These are phyloP conservation scores for Leccinum subgranulosum DNA, from an alignment of 768 basidiomycete genomes.

Conservation along the genomic window DNA sequence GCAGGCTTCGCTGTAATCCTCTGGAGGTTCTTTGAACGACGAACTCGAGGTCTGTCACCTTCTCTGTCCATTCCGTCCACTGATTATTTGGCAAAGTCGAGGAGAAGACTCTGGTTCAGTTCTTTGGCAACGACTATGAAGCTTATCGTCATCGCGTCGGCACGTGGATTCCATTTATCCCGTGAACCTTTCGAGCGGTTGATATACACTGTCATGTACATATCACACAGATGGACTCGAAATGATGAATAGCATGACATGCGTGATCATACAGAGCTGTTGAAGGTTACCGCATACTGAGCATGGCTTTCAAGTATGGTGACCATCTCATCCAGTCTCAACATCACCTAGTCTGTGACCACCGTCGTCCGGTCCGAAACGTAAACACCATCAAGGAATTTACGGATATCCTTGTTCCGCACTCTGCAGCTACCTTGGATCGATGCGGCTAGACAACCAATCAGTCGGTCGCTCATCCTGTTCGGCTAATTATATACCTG, in stretches of 20 bases:
- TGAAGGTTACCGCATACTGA: conserved; percentile 20
- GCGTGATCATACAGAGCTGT: conserved; percentile 27
- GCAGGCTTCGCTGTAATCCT: conserved; percentile 62
- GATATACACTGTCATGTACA: neutral
- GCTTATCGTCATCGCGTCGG: conserved; percentile 73
- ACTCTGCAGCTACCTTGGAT: conserved; percentile 97
- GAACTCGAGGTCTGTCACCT: conserved; percentile 68
- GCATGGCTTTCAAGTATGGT: conserved; percentile 16
- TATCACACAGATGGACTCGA: neutral
- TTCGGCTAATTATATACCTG: conserved; percentile 47
- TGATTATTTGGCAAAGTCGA: conserved; percentile 53
- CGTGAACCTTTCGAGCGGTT: conserved; percentile 33
- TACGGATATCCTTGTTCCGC: conserved; percentile 99
- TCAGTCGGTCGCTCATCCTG: conserved; percentile 1
- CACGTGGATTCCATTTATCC: conserved; percentile 87
- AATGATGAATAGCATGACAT: conserved; percentile 17
- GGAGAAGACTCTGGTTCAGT: conserved; percentile 72
- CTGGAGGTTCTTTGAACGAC: conserved; percentile 82
- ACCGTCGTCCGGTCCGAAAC: conserved; percentile 77
- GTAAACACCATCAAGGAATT: conserved; percentile 95
- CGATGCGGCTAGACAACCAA: conserved; percentile 64
- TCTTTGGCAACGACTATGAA: conserved; percentile 89
- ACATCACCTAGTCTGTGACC: conserved; percentile 38
- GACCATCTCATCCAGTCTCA: conserved; percentile 8
- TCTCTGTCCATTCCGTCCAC: neutral